These are phyloP conservation scores for Raphanus raphanistrum DNA, from an alignment of 345 rosid species.

Conservation along the genomic window DNA sequence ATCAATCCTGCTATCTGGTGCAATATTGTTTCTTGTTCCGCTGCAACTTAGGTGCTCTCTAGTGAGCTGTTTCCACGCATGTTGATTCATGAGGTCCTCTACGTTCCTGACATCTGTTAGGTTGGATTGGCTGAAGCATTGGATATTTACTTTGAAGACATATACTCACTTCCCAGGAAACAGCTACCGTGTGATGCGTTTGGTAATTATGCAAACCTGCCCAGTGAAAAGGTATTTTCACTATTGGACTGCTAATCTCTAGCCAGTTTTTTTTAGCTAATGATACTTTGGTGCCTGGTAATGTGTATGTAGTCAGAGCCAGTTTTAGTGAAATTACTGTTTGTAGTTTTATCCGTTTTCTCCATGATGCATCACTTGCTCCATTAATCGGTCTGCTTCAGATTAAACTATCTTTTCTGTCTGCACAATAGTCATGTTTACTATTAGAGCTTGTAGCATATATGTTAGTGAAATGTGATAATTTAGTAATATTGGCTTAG, in stretches of 20 bases:
- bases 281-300: background rate
- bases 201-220: conserved; percentile 47
- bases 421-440: conserved; percentile 13
- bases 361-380: background rate
- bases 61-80: conserved; percentile 9
- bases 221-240: conserved; percentile 61
- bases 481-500: background rate
- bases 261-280: background rate
- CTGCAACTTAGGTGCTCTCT: background rate
- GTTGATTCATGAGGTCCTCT: background rate
- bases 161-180: conserved; percentile 71
- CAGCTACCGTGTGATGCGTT: conserved; percentile 50
- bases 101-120: conserved; percentile 44
- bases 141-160: conserved; percentile 83
- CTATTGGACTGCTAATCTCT: background rate
- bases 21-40: background rate
- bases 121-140: conserved; percentile 75
- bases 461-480: background rate
- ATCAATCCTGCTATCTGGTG: background rate
- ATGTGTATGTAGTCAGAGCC: background rate
- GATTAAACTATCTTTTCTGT: background rate
- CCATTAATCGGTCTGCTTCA: background rate
- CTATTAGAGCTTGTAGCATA: background rate
- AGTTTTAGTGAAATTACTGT: background rate
- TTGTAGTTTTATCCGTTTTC: background rate